phyloP scores from a whole-genome alignment of 2,329 filamentous ascomycete species.

The Ophiostoma tasmaniense region DNA sequence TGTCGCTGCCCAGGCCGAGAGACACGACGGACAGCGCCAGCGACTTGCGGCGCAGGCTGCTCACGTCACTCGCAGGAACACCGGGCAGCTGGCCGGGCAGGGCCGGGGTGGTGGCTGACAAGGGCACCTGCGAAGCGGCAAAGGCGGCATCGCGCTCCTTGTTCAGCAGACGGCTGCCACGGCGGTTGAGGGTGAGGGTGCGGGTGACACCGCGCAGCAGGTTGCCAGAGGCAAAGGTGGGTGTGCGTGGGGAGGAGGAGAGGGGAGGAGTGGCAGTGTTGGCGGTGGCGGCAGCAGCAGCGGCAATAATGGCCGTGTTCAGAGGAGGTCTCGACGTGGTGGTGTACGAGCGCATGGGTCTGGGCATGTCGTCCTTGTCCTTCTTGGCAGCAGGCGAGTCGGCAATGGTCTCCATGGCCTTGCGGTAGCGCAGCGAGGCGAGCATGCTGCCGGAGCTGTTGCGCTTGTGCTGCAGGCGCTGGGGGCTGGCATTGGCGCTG shows the following conservation, averaged over 20 bases:
- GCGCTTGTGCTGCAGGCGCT: constrained; percentile 9
- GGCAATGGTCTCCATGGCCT: constrained; percentile 31
- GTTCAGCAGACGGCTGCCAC: constrained; percentile 42
- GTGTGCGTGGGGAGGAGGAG: constrained; percentile 33
- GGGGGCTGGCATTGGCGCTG: constrained; percentile 1
- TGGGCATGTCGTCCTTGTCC: background rate
- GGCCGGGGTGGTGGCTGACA: background rate
- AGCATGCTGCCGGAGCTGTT: constrained; percentile 14
- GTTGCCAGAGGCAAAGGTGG: constrained; percentile 27
- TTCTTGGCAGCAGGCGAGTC: background rate
- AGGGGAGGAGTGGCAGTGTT: background rate
- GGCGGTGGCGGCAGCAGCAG: background rate
- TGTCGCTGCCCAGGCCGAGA: background rate
- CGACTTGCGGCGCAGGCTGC: constrained; percentile 18
- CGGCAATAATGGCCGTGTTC: background rate
- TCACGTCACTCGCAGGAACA: background rate
- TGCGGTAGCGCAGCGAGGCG: constrained; percentile 35
- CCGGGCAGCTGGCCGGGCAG: constrained; percentile 18
- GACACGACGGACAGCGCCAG: constrained; percentile 12
- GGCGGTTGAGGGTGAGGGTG: constrained; percentile 46
- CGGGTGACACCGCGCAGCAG: constrained; percentile 42
- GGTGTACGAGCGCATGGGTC: background rate
- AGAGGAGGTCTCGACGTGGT: background rate
- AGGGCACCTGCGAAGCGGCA: background rate
- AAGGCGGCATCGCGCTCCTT: constrained; percentile 27